Evolutionary conservation across 345 rosid species (phyloP).

Genomic region (Brassica cretica): DNA sequence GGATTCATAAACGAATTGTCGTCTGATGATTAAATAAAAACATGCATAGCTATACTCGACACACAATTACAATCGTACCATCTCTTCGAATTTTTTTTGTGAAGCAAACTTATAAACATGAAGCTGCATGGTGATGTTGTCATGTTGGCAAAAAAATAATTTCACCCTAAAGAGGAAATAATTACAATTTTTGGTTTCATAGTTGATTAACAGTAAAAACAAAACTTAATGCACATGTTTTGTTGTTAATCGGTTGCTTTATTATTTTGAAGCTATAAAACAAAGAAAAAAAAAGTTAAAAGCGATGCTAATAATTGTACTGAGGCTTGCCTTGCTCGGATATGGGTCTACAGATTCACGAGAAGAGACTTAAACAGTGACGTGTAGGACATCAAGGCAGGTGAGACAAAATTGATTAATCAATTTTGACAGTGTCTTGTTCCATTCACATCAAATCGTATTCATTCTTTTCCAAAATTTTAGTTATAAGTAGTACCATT

Average conservation of each 20-base stretch:
- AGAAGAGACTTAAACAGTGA: constrained; percentile 35
- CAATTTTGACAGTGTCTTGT: constrained; percentile 34
- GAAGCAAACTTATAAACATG: neutral
- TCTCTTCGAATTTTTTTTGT: neutral
- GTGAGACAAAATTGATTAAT: constrained; percentile 42
- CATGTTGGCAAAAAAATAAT: neutral
- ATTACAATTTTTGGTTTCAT: neutral
- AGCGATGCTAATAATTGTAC: constrained; percentile 31
- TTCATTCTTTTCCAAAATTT: neutral
- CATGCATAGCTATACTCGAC: neutral
- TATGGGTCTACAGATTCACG: constrained; percentile 38
- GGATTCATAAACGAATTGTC: neutral
- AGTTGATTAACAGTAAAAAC: neutral
- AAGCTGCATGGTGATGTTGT: neutral
- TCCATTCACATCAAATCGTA: neutral
- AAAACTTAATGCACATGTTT: neutral
- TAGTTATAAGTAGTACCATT: neutral
- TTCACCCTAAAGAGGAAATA: neutral
- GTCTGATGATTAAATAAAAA: neutral
- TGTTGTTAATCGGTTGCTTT: neutral
- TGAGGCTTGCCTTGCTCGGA: constrained; percentile 19
- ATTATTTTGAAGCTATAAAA: constrained; percentile 18
- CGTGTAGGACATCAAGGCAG: constrained; percentile 35
- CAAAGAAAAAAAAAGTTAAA: neutral
- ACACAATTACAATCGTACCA: neutral